Evolutionary conservation across 768 basidiomycete species (phyloP).

Genomic region (Leucocoprinus birnbaumii): DNA sequence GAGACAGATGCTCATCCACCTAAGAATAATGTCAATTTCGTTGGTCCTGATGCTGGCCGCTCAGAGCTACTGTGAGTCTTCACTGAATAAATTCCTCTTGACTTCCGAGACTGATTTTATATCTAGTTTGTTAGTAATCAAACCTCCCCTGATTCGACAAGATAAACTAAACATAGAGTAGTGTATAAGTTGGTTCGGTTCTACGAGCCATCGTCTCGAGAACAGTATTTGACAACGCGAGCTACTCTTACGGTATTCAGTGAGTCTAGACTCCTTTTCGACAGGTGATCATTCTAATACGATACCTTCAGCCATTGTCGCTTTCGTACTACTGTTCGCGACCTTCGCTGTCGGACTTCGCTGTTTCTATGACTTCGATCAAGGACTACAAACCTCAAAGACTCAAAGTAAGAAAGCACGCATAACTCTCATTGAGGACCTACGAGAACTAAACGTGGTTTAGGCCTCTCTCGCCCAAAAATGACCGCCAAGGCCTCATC

Average conservation of each 20-base stretch:
- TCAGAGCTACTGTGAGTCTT: slow-evolving; percentile 61
- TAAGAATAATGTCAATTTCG: slow-evolving; percentile 72
- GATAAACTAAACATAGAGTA: slow-evolving; percentile 22
- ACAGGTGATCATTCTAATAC: neutral
- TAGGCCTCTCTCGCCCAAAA: slow-evolving; percentile 50
- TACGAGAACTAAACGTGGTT: slow-evolving; percentile 20
- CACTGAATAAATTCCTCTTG: neutral
- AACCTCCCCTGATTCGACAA: neutral
- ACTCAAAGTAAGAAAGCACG: slow-evolving; percentile 59
- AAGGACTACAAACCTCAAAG: slow-evolving; percentile 74
- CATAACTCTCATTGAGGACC: no score
- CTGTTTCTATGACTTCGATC: slow-evolving; percentile 81
- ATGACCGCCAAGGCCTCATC: slow-evolving; percentile 37
- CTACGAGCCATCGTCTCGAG: slow-evolving; percentile 57
- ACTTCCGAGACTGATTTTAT: neutral
- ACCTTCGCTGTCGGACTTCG: slow-evolving; percentile 76
- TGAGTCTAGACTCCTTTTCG: slow-evolving; percentile 24
- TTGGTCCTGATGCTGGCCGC: slow-evolving; percentile 79
- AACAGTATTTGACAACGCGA: slow-evolving; percentile 67
- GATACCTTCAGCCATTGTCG: slow-evolving; percentile 55
- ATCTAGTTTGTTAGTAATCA: slow-evolving; percentile 35
- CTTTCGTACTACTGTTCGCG: slow-evolving; percentile 70
- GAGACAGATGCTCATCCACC: slow-evolving; percentile 2
- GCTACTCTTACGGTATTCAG: slow-evolving; percentile 82
- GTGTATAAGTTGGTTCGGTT: slow-evolving; percentile 87